These are phyloP conservation scores for Phenoliferia sp. DNA, from an alignment of 1,284 basidiomycete genomes.

Conservation along the genomic window DNA sequence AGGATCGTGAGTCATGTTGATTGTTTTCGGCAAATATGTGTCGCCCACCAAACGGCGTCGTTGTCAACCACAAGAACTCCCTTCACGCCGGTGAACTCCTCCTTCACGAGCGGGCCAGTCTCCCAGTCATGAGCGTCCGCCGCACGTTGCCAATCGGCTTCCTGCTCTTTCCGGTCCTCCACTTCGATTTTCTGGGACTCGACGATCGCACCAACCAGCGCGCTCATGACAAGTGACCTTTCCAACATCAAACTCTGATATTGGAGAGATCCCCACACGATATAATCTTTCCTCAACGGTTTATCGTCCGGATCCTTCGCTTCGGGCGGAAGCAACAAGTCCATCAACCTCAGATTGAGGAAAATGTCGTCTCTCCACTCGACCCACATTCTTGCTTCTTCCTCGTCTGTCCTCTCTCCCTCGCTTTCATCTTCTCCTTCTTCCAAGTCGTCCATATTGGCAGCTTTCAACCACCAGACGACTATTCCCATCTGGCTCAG, in stretches of 20 bases:
- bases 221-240: slow-evolving; percentile 25
- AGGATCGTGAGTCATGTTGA: background rate
- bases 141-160: slow-evolving; percentile 4
- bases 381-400: background rate
- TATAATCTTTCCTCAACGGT: slow-evolving; percentile 7
- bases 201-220: slow-evolving; percentile 23
- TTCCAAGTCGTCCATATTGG: slow-evolving; percentile 16
- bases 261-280: slow-evolving; percentile 30
- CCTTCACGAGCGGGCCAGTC: slow-evolving; percentile 3
- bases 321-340: slow-evolving; percentile 23
- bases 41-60: slow-evolving; percentile 33
- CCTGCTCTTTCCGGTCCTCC: slow-evolving; percentile 9
- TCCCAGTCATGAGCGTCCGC: slow-evolving; percentile 25
- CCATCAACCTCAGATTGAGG: slow-evolving; percentile 22
- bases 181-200: slow-evolving; percentile 20
- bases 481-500: slow-evolving; percentile 21
- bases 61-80: slow-evolving; percentile 32
- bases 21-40: background rate
- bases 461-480: slow-evolving; percentile 17
- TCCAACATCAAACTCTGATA: slow-evolving; percentile 34
- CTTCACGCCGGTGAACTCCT: slow-evolving; percentile 17
- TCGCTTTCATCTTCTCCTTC: slow-evolving; percentile 1
- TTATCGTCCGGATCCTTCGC: background rate
- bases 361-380: slow-evolving; percentile 19
- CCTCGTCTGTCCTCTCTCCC: background rate